A percentile compares a stretch with the other conserved stretches of the same genome.
Conservation (phyloP, 148 eudicot genomes). For the Rhododendron williamsianum region DNA sequence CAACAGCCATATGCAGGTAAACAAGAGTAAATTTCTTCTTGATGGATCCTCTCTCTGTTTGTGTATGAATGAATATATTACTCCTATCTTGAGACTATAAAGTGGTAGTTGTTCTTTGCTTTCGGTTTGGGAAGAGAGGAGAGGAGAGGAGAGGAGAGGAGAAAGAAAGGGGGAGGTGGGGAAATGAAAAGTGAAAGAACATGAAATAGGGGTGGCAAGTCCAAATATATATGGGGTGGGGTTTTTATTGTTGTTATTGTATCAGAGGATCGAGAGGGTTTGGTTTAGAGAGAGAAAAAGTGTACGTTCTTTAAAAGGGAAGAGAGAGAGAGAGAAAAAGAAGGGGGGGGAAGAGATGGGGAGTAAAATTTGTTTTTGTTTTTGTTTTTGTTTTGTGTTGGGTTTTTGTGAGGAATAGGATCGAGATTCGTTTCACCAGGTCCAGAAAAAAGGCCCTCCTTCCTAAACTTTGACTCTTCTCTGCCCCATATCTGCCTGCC, state of each 20-base stretch:
- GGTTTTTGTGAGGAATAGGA: background rate
- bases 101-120: background rate
- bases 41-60: background rate
- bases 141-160: background rate
- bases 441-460: constrained; percentile 2
- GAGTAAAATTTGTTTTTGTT: background rate
- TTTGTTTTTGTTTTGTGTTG: constrained; percentile 8
- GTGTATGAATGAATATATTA: background rate
- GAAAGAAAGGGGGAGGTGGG: background rate
- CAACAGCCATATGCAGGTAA: constrained; percentile 30
- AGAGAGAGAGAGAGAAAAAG: background rate
- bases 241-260: constrained; percentile 16
- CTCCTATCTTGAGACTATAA: background rate
- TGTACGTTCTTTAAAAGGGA: background rate
- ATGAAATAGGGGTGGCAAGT: constrained; percentile 20
- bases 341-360: background rate
- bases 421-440: constrained; percentile 9
- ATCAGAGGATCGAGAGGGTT: constrained; percentile 13
- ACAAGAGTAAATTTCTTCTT: background rate
- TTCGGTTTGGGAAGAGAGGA: background rate
- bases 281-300: constrained; percentile 21
- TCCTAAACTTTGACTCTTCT: background rate
- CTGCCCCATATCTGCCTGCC: background rate
- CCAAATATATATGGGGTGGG: constrained; percentile 14
- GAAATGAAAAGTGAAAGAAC: background rate